phyloP scores from a whole-genome alignment of 1,284 basidiomycete species.

The Trichosporon faecale region DNA sequence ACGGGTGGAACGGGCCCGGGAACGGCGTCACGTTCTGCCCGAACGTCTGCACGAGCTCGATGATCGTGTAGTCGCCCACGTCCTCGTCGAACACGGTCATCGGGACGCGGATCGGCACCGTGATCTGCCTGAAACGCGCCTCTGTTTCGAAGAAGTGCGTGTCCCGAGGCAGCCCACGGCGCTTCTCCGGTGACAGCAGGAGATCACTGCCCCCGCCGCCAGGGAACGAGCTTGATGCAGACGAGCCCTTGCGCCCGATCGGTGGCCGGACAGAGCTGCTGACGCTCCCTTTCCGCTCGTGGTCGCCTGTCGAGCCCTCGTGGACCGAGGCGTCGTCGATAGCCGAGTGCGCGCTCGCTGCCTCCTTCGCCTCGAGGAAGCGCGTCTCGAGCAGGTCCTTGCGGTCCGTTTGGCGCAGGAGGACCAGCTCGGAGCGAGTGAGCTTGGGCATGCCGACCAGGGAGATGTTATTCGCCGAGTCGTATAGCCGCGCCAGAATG shows the following conservation, averaged over 20 bases:
- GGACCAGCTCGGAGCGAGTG: constrained; percentile 75
- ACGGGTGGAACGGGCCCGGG: constrained; percentile 77
- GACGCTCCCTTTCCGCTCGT: constrained; percentile 14
- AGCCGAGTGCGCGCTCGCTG: background rate
- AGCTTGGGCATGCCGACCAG: constrained; percentile 73
- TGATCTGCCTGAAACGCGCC: constrained; percentile 71
- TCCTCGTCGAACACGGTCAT: constrained; percentile 83
- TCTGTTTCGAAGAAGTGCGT: constrained; percentile 89
- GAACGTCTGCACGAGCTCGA: constrained; percentile 84
- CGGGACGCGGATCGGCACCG: constrained; percentile 80
- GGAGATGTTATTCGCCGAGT: constrained; percentile 88
- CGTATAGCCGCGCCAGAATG: constrained; percentile 81
- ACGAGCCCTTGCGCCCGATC: constrained; percentile 21
- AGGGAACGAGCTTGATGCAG: constrained; percentile 9
- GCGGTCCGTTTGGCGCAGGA: constrained; percentile 83
- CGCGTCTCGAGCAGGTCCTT: constrained; percentile 89
- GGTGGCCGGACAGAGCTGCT: constrained; percentile 13
- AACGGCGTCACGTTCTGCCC: constrained; percentile 63
- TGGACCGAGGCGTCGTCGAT: constrained; percentile 12
- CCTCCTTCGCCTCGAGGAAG: constrained; percentile 45
- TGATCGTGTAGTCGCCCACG: constrained; percentile 96
- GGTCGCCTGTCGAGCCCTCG: background rate
- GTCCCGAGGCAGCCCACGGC: constrained; percentile 62
- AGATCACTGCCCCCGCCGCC: constrained; percentile 18
- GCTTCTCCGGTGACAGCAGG: constrained; percentile 3